Evolutionary conservation across 176 grass and related monocot species (phyloP).

Genomic region (Eleusine indica): DNA sequence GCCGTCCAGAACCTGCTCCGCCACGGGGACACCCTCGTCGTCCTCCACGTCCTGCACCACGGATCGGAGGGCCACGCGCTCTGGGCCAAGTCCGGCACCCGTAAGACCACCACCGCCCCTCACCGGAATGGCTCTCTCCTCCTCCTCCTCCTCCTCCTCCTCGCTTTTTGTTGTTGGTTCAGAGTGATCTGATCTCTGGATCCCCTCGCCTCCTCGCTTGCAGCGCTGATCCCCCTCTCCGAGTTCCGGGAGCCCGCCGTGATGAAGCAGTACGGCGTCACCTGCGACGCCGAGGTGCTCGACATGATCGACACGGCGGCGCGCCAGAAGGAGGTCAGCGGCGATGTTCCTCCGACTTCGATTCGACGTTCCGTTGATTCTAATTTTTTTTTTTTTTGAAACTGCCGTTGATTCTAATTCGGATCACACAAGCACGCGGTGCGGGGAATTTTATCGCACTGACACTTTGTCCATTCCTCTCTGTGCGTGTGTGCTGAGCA

Average conservation of each 20-base stretch:
- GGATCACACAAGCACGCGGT: not conserved
- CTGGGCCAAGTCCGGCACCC: slow-evolving; percentile 73
- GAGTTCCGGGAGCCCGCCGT: slow-evolving; percentile 70
- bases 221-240: slow-evolving; percentile 80
- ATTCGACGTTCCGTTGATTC: not conserved
- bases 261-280: slow-evolving; percentile 68
- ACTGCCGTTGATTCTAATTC: not conserved
- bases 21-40: slow-evolving; percentile 65
- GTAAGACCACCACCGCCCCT: slow-evolving; percentile 27
- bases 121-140: no score
- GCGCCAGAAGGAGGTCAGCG: slow-evolving; percentile 63
- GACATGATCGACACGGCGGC: slow-evolving; percentile 79
- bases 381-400: not conserved
- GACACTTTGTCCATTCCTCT: not conserved
- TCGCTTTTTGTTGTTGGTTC: not conserved
- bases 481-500: slow-evolving; percentile 14
- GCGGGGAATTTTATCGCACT: not conserved
- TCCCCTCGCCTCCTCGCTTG: not conserved
- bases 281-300: slow-evolving; percentile 69
- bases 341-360: no score
- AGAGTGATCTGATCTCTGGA: not conserved
- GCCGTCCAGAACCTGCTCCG: slow-evolving; percentile 60
- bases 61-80: slow-evolving; percentile 52
- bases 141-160: not conserved
- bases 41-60: slow-evolving; percentile 53